Percentiles rank a stretch among this genome's conserved stretches.
These are phyloP conservation scores for Zalerion maritima DNA, from an alignment of 495 filamentous ascomycete genomes.

Conservation along the genomic window DNA sequence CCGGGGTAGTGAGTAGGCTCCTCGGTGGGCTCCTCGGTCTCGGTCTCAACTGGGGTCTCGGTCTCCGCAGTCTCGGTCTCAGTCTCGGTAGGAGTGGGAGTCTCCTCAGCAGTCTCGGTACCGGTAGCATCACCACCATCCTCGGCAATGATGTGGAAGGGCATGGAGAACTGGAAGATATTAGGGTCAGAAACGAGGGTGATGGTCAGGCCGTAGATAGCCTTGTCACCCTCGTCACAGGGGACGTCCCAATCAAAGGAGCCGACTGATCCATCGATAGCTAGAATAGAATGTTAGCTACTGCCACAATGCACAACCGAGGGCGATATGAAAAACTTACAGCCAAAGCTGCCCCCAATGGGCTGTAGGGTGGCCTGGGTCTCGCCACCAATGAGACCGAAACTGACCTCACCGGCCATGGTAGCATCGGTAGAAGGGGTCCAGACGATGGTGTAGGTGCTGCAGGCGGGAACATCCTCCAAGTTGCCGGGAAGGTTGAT, in stretches of 20 bases:
- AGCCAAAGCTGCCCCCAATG: conserved; percentile 19
- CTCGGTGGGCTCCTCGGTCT: too few relatives aligned
- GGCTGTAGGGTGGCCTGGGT: conserved; percentile 12
- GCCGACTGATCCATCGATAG: conserved; percentile 15
- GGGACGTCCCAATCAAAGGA: conserved; percentile 25
- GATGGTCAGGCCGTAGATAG: conserved; percentile 32
- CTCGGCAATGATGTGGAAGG: conserved; percentile 26
- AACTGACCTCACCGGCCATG: conserved; percentile 14
- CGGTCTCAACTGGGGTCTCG: too few relatives aligned
- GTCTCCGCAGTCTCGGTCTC: too few relatives aligned
- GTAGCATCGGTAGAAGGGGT: conserved; percentile 9
- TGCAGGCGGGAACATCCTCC: conserved; percentile 23
- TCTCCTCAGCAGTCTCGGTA: too few relatives aligned
- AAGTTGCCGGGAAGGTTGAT: conserved; percentile 19
- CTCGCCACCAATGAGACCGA: conserved; percentile 27
- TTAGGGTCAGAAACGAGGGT: conserved; percentile 14
- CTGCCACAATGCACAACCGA: not conserved
- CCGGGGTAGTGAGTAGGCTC: too few relatives aligned
- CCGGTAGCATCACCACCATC: too few relatives aligned
- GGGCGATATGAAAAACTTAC: conserved; percentile 18
- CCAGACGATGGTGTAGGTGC: conserved; percentile 20
- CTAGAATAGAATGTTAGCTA: conserved; percentile 11
- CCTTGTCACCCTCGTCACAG: conserved; percentile 18
- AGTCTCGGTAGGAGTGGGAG: too few relatives aligned
- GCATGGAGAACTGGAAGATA: conserved; percentile 35